These are phyloP conservation scores for Podospora comata DNA, from an alignment of 495 filamentous ascomycete genomes.

Conservation along the genomic window DNA sequence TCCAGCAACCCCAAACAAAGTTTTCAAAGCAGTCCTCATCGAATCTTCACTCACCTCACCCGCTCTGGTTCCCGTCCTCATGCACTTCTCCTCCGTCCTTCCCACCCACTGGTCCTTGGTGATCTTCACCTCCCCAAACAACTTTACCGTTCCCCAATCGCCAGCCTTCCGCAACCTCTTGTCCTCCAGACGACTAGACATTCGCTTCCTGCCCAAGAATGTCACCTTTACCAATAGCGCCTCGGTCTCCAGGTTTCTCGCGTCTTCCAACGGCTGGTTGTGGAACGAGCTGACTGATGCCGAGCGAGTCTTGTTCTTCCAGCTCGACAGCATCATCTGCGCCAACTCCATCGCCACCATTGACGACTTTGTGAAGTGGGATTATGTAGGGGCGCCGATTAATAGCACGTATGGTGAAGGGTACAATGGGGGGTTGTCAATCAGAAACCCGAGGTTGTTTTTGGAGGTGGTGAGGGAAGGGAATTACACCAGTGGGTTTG, in stretches of 20 bases:
- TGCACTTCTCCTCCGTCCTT: constrained; percentile 34
- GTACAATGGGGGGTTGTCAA: constrained; percentile 33
- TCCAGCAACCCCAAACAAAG: background rate
- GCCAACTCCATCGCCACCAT: constrained; percentile 16
- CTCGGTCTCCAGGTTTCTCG: constrained; percentile 19
- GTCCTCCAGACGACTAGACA: background rate
- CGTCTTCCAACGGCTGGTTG: constrained; percentile 17
- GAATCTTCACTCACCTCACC: constrained; percentile 5
- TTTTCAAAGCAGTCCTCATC: constrained; percentile 11
- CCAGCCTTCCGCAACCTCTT: constrained; percentile 17
- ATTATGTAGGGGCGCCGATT: constrained; percentile 33
- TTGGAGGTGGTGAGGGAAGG: constrained; percentile 24
- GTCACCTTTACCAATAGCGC: constrained; percentile 12
- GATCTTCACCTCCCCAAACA: constrained; percentile 29
- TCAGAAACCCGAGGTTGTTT: constrained; percentile 29
- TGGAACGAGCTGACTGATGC: constrained; percentile 29
- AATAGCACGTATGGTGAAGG: constrained; percentile 20
- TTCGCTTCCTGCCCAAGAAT: constrained; percentile 14
- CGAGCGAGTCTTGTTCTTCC: constrained; percentile 32
- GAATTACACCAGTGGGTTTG: constrained; percentile 24
- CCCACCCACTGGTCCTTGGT: constrained; percentile 32
- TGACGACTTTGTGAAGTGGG: constrained; percentile 34
- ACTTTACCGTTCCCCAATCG: constrained; percentile 8
- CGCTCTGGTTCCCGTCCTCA: constrained; percentile 23
- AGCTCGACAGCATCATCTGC: constrained; percentile 33